Evolutionary conservation across 768 basidiomycete genomes (phyloP), one percentile per base, ranked within the genome.

Genomic region (Flagelloscypha sp.): DNA sequence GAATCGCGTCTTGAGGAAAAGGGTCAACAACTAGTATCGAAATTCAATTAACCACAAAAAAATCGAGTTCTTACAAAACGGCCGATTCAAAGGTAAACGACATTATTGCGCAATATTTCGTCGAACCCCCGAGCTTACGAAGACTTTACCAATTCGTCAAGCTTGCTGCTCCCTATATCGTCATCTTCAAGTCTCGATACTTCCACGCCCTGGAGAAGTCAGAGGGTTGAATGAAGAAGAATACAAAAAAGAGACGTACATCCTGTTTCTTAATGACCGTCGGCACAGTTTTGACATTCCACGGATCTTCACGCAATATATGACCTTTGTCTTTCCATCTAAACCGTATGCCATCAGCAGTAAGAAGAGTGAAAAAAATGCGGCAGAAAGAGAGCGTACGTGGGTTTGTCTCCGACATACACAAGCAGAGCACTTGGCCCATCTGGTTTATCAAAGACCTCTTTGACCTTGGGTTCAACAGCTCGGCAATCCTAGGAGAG

Each of bases 321-420:
- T 82, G 82, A 10, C 60, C 53, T 6, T 66, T 55, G 1, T 63
- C 49, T 57, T 75, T 86, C 84, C 84, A 87, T 48, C 84, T 86
- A 40, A n/a, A 39, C 12, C 20, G 32, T 29, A 9, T 13, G 27
- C 11, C 31, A 16, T 8, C 13, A 18, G 16, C 22, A 28, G 15
- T 15, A 27, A 17, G 11, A 30, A 22, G 16, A 13, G 22, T n/a
- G 33, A 35, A 24, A 12, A 22, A 28, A 31, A 7, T 12, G 19
- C 20, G 30, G 21, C 24, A 32, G 30, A 24, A 9, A 20, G 30
- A 24, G 20, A 13, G 61, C 78, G 54, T 49, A 87, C 84, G 74
- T 69, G 35, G 65, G 39, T 46, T 56, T 67, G 52, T 77, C 69
- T 8, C 84, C 84, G 35, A 84, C 80, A 44, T 81, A 82, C 21